Percentiles rank a stretch among this genome's conserved stretches.
Evolutionary conservation across 2,329 filamentous ascomycete species (phyloP).

Genomic region (Ceratocystis albifundus): DNA sequence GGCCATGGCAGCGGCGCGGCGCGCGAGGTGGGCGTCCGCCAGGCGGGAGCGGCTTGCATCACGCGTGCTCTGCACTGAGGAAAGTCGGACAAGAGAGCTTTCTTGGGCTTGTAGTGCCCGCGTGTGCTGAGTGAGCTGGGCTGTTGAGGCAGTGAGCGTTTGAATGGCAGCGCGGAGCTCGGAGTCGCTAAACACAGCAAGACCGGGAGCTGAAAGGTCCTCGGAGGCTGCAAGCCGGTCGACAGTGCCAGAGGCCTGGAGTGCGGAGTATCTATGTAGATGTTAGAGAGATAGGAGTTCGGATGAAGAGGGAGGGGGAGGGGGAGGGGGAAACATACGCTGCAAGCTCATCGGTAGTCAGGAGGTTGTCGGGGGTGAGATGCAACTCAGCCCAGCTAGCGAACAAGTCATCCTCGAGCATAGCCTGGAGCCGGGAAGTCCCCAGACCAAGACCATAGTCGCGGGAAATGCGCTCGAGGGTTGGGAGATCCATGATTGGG

Average conservation of each 20-base stretch:
- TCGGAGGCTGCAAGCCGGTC: constrained; percentile 36
- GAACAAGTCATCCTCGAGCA: constrained; percentile 29
- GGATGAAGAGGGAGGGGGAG: not conserved
- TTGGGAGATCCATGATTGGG: constrained; percentile 4
- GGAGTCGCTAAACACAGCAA: constrained; percentile 42
- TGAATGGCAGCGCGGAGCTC: constrained; percentile 51
- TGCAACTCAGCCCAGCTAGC: constrained; percentile 41
- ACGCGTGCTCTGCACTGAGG: too few species aligned
- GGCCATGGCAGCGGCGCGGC: not conserved
- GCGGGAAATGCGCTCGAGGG: constrained; percentile 9
- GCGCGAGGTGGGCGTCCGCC: constrained; percentile 32
- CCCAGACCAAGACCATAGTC: constrained; percentile 31
- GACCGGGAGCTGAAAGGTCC: constrained; percentile 36
- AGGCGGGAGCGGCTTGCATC: constrained; percentile 46
- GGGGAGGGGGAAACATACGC: constrained; percentile 33
- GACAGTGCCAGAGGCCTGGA: constrained; percentile 40
- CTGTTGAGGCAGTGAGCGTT: constrained; percentile 53
- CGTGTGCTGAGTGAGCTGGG: constrained; percentile 52
- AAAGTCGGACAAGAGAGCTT: too few species aligned
- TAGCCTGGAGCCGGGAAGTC: constrained; percentile 30
- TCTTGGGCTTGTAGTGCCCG: constrained; percentile 47
- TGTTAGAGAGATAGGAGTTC: not conserved
- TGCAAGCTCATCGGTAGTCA: constrained; percentile 43
- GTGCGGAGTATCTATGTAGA: constrained; percentile 37
- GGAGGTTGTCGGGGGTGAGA: constrained; percentile 40